Evolutionary conservation across 345 rosid genomes (phyloP), one percentile per base, ranked within the genome.

Genomic region (Aethionema arabicum): DNA sequence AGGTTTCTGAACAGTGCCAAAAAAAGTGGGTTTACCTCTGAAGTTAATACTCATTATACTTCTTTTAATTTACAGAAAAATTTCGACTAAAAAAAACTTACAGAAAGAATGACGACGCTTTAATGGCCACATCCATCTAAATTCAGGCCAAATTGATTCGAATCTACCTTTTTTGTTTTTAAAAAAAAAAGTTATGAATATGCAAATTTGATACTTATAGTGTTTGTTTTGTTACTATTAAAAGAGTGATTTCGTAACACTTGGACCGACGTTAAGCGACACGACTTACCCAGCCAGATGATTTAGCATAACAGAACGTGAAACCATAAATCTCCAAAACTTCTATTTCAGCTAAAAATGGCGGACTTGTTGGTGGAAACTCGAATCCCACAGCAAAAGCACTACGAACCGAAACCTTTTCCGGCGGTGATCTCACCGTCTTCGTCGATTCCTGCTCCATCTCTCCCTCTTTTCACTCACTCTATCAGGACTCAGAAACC

Each of bases 341-440:
- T 14, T 21, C 31, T 11, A 21, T 44, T 43, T 35, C 37, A 6
- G 7, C 40, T 37, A 11, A 16, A 55, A 62, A 84, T 82, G 86
- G 76, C 80, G 8, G 74, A 51, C 4, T 14, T 35, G 37, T 76
- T 85, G 65, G 38, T 68, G 4, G 78, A 81, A 76, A 65, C 69
- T 29, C 75, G 53, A 56, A 66, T 82, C 50, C 73, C 93, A 0
- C 73, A 78, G n/a, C 95, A 85, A 71, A 80, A 80, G 51, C 74
- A 7, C 9, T 81, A 51, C 82, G 52, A 58, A 59, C 73, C 88
- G 30, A 53, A 68, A 52, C 61, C 63, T 49, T 84, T 86, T 63
- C 98, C 96, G 13, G 76, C 85, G 4, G 74, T 83, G 21, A 66
- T 84, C 3, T 44, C 80, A 6, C 88, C 87, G 11, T 70, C 55